Evolutionary conservation across 1,284 basidiomycete genomes (phyloP).

Genomic region (Sporisorium iseilematis-ciliati): DNA sequence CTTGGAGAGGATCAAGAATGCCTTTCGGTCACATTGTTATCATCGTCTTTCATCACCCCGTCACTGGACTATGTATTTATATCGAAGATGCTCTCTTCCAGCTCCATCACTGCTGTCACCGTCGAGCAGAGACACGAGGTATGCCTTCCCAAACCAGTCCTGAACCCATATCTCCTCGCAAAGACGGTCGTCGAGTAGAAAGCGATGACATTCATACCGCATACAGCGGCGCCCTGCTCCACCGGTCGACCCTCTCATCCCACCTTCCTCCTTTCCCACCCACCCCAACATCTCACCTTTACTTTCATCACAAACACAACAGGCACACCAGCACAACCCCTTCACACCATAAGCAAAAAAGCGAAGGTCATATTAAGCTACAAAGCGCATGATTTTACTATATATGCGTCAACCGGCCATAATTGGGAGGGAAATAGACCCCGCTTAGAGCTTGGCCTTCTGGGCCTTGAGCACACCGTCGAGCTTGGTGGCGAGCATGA

Average conservation of each 20-base stretch:
- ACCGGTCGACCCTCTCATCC: background rate
- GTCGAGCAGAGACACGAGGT: no score
- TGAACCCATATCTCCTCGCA: no score
- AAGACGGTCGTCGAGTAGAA: background rate
- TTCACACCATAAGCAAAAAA: background rate
- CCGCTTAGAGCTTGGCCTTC: conserved; percentile 64
- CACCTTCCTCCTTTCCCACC: no score
- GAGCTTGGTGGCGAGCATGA: conserved; percentile 68
- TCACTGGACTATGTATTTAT: no score
- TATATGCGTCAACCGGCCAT: background rate
- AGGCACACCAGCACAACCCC: background rate
- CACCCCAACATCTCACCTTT: no score
- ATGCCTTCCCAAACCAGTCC: no score
- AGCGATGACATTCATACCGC: conserved; percentile 15
- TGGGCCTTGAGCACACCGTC: conserved; percentile 65
- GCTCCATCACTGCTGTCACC: no score
- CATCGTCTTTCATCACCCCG: no score
- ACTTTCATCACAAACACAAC: no score
- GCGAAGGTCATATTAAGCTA: conserved; percentile 8
- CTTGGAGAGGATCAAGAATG: no score
- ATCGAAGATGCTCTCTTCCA: no score
- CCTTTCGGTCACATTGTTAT: no score
- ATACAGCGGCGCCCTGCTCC: background rate
- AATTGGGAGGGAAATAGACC: background rate
- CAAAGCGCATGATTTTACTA: conserved; percentile 10